These are phyloP conservation scores for Apiospora marii DNA, from an alignment of 2,329 filamentous ascomycete species.

Conservation along the genomic window DNA sequence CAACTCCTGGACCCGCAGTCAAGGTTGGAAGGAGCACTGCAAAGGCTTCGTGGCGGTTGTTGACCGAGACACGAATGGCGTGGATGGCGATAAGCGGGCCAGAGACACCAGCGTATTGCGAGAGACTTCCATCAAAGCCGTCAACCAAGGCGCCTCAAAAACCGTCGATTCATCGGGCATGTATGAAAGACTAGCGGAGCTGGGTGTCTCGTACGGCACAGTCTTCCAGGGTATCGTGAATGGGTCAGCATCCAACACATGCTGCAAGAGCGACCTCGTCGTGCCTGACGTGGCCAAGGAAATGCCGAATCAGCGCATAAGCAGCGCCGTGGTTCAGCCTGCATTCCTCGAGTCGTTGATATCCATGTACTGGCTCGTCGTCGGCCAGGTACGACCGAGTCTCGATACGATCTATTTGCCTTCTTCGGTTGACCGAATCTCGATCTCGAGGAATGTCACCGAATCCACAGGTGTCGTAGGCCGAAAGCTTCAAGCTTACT, in stretches of 20 bases:
- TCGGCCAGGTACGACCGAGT: constrained; percentile 39
- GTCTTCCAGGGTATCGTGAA: constrained; percentile 49
- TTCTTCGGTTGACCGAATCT: constrained; percentile 49
- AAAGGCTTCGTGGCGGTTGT: constrained; percentile 38
- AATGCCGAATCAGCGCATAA: constrained; percentile 48
- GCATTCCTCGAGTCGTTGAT: constrained; percentile 50
- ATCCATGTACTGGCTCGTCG: constrained; percentile 51
- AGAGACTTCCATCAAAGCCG: constrained; percentile 41
- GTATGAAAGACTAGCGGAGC: constrained; percentile 47
- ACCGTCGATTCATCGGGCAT: constrained; percentile 46
- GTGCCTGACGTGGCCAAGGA: constrained; percentile 47
- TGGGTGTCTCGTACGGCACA: constrained; percentile 30
- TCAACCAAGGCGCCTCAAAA: constrained; percentile 39
- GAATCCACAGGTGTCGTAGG: constrained; percentile 39
- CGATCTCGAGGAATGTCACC: constrained; percentile 43
- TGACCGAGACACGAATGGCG: constrained; percentile 29
- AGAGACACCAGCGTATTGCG: constrained; percentile 11
- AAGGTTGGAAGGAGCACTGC: constrained; percentile 50
- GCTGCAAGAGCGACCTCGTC: constrained; percentile 45
- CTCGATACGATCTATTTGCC: constrained; percentile 52
- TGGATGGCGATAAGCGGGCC: constrained; percentile 32
- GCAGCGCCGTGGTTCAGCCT: constrained; percentile 46
- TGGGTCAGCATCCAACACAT: constrained; percentile 49
- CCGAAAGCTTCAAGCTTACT: constrained; percentile 45
- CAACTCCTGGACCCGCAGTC: constrained; percentile 44